Percentiles rank a stretch among this genome's conserved stretches.
These are phyloP conservation scores for Microcyclosporella mali DNA, from an alignment of 2,329 filamentous ascomycete genomes.

Conservation along the genomic window DNA sequence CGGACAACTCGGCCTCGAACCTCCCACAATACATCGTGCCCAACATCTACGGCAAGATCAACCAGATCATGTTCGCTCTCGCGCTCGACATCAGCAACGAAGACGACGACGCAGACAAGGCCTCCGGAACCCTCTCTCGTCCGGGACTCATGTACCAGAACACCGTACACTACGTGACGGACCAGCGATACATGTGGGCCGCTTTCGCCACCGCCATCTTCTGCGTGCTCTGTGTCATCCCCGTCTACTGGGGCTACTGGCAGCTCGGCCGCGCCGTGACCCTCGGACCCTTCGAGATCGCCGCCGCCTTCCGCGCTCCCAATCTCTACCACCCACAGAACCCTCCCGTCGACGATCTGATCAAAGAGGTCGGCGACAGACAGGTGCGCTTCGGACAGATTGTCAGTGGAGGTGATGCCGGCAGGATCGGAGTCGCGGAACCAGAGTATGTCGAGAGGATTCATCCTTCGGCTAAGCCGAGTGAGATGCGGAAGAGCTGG, in stretches of 20 bases:
- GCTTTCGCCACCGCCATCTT: constrained; percentile 28
- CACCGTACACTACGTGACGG: constrained; percentile 26
- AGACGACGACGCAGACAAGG: constrained; percentile 10
- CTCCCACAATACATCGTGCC: constrained; percentile 8
- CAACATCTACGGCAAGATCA: constrained; percentile 13
- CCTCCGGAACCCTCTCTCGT: constrained; percentile 2
- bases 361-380: constrained; percentile 10
- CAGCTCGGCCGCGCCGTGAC: constrained; percentile 33
- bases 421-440: constrained; percentile 15
- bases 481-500: too few relatives aligned
- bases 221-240: constrained; percentile 30
- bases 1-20: constrained; percentile 4
- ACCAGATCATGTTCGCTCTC: constrained; percentile 20
- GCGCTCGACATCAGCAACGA: constrained; percentile 13
- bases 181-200: constrained; percentile 27
- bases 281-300: constrained; percentile 33
- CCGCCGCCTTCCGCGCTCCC: constrained; percentile 30
- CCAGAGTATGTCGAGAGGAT: constrained; percentile 12
- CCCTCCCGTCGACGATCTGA: constrained; percentile 7
- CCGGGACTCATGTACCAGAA: constrained; percentile 13
- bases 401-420: constrained; percentile 9
- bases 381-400: constrained; percentile 14
- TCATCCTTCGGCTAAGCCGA: constrained; percentile 5
- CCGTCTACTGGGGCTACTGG: constrained; percentile 35
- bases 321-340: constrained; percentile 10